Evolutionary conservation across 2,329 filamentous ascomycete genomes (phyloP), one percentile per base, ranked within the genome.

Genomic region (Pseudogymnoascus sp.): DNA sequence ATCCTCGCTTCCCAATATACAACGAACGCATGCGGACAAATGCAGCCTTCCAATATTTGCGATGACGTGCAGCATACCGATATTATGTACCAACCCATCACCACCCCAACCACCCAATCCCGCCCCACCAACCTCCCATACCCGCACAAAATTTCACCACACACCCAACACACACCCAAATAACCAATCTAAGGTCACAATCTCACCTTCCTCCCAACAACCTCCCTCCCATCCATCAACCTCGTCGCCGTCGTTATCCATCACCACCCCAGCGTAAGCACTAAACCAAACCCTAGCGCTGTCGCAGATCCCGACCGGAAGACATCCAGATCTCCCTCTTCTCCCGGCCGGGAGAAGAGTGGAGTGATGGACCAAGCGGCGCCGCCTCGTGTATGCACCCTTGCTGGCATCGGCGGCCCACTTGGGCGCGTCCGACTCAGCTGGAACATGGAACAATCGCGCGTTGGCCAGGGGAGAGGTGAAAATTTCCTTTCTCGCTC

Each of bases 381-480:
- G 24, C 24, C 46, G 26, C 46, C 46, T 53, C 46, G 46, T 53
- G 46, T 53, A 53, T 53, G 46, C 46, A 53, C 46, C 46, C 46
- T 53, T 53, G 26, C 46, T 22, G 11, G 46, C 46, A 53, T 5
- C 14, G 14, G 4, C 24, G 46, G n/a, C 24, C 46, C 46, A 53
- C 46, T 53, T 53, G 46, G 46, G 46, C 43, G 26, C 46, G 46
- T 4, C 14, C 26, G 24, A 3, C n/a, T 53, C 46, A 53, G 46
- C 46, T 53, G 46, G 46, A 19, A 40, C 38, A 46, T 10, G n/a
- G n/a, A 43, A 37, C 33, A 37, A 24, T 46, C 22, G 41, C 41
- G 41, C 5, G 41, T 46, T 46, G 41, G 41, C 41, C 2, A 24
- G 22, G 40, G 10, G 40, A 40, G 38, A 38, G 7, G 19, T 6